phyloP scores from a whole-genome alignment of 2,329 filamentous ascomycete species.

The Apiospora aurea region DNA sequence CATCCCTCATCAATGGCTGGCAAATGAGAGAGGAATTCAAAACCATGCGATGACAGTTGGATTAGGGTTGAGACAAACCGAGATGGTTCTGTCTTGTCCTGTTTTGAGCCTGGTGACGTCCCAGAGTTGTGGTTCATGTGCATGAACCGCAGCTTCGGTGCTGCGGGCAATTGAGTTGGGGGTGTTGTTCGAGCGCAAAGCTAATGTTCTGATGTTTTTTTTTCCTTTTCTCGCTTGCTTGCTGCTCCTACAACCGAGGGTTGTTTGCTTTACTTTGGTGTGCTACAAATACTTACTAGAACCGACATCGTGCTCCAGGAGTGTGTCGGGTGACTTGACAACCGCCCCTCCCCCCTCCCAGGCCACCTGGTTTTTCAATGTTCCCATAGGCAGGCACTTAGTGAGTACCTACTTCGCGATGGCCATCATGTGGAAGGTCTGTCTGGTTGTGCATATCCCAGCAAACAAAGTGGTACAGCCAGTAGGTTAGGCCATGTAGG shows the following conservation, averaged over 20 bases:
- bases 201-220: neutral
- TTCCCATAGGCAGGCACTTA: neutral
- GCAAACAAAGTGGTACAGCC: neutral
- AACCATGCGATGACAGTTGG: conserved; percentile 18
- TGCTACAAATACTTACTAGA: too few relatives aligned
- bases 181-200: neutral
- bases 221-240: too few relatives aligned
- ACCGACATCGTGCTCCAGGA: neutral
- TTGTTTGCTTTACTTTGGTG: conserved; percentile 12
- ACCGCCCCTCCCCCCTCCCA: neutral
- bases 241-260: neutral
- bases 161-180: conserved; percentile 10
- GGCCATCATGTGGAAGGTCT: neutral
- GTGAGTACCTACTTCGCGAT: neutral
- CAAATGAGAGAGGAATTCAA: conserved; percentile 3
- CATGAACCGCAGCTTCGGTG: conserved; percentile 16
- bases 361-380: neutral
- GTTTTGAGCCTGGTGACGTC: conserved; percentile 19
- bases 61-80: conserved; percentile 18
- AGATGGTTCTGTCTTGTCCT: conserved; percentile 15
- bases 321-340: conserved; percentile 4
- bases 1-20: neutral
- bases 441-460: too few relatives aligned
- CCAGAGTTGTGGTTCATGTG: conserved; percentile 19
- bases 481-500: neutral